These are phyloP conservation scores for Leishmania aethiopica DNA, from an alignment of 208 protist genomes.

Conservation along the genomic window DNA sequence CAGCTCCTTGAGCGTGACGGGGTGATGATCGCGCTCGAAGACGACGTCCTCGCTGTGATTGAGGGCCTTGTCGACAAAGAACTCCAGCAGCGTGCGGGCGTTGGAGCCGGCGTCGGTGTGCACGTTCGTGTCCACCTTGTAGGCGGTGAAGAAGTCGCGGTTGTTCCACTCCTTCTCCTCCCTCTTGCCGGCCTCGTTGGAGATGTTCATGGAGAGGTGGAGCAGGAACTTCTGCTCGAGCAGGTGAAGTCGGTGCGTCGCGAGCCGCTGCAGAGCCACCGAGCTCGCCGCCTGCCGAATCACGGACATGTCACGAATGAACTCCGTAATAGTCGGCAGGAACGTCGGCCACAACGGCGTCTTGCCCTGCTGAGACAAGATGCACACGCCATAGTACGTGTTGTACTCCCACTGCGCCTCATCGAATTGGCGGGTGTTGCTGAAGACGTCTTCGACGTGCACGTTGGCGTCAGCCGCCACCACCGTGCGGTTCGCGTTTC, in stretches of 20 bases:
- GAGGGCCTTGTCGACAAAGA: conserved; percentile 89
- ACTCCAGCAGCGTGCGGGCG: conserved; percentile 87
- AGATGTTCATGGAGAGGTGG: conserved; percentile 93
- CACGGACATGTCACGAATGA: conserved; percentile 80
- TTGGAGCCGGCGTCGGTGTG: conserved; percentile 89
- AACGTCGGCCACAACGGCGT: conserved; percentile 78
- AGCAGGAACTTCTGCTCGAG: conserved; percentile 94
- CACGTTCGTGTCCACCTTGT: conserved; percentile 93
- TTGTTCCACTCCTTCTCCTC: conserved; percentile 92
- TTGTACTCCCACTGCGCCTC: conserved; percentile 89
- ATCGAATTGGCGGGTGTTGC: conserved; percentile 67
- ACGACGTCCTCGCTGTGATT: conserved; percentile 91
- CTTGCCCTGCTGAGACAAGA: conserved; percentile 69
- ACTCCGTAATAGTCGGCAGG: conserved; percentile 76
- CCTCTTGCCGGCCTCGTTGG: conserved; percentile 71
- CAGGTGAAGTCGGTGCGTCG: conserved; percentile 84
- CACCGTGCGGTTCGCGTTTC: conserved; percentile 46
- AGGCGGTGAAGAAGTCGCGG: conserved; percentile 89
- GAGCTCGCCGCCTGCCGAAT: conserved; percentile 68
- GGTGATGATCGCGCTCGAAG: conserved; percentile 78
- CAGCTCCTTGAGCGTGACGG: conserved; percentile 82
- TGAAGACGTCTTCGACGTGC: conserved; percentile 89
- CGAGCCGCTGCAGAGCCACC: conserved; percentile 75
- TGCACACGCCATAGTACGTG: conserved; percentile 90
- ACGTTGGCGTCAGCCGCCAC: conserved; percentile 34